These are phyloP conservation scores for Rhododendron mucronatum DNA, from an alignment of 148 eudicot species.

Conservation along the genomic window DNA sequence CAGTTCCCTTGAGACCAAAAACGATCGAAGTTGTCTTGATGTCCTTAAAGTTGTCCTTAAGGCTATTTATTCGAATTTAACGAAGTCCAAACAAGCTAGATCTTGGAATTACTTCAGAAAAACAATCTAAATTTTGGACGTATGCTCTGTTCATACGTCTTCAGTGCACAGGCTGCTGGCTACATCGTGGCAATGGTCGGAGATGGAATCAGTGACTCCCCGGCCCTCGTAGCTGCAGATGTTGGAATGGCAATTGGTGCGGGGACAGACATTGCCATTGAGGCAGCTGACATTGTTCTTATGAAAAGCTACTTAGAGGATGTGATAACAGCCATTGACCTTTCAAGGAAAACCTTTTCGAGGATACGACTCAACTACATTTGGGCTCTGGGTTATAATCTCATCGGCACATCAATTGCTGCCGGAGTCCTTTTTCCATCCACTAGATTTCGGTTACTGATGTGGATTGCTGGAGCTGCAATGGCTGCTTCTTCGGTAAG, in stretches of 20 bases:
- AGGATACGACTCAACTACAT: conserved; percentile 78
- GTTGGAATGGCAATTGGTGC: conserved; percentile 99
- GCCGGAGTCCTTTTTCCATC: conserved; percentile 74
- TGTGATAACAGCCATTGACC: conserved; percentile 84
- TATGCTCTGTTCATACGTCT: background rate
- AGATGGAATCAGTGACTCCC: conserved; percentile 94
- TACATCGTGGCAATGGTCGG: conserved; percentile 84
- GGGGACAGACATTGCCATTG: conserved; percentile 95
- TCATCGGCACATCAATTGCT: conserved; percentile 71
- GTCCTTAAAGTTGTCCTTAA: too few relatives aligned
- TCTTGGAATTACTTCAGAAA: too few relatives aligned
- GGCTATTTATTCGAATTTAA: too few relatives aligned
- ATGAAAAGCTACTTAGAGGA: conserved; percentile 89
- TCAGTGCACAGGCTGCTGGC: background rate
- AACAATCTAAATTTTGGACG: too few relatives aligned
- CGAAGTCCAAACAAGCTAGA: too few relatives aligned
- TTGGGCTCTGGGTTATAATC: conserved; percentile 89
- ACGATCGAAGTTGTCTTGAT: too few relatives aligned
- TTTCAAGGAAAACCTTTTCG: conserved; percentile 76
- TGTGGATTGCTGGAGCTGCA: conserved; percentile 98
- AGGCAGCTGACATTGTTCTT: conserved; percentile 92
- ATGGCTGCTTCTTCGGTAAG: conserved; percentile 98
- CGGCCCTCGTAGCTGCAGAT: conserved; percentile 92
- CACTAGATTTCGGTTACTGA: conserved; percentile 71
- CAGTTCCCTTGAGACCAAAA: too few relatives aligned